phyloP scores from a whole-genome alignment of 2,329 filamentous ascomycete genomes.

The Ophiostoma himal-ulmi region DNA sequence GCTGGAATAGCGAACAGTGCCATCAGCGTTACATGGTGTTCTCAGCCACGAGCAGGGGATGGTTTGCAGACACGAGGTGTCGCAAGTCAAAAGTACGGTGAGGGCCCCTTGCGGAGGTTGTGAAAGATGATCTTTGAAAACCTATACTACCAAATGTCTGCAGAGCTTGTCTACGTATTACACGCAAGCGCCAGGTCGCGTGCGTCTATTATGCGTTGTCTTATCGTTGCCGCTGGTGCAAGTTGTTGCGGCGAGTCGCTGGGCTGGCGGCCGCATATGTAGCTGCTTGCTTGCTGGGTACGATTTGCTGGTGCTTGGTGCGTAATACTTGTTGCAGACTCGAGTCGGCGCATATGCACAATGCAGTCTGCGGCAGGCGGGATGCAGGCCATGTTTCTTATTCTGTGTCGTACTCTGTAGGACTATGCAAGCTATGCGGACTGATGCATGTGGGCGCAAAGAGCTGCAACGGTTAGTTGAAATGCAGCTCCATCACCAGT shows the following conservation, averaged over 20 bases:
- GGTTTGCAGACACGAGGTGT: conserved; percentile 1
- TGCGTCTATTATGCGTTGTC: neutral
- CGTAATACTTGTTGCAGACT: neutral
- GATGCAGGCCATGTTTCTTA: neutral
- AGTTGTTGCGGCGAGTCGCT: neutral
- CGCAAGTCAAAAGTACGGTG: conserved; percentile 6
- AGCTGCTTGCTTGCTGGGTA: neutral
- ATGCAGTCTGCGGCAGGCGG: neutral
- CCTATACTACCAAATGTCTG: neutral
- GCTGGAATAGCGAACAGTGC: neutral
- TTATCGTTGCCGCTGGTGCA: neutral
- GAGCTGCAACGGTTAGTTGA: neutral
- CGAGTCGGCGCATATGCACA: neutral
- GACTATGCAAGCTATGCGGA: neutral
- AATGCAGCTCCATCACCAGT: neutral
- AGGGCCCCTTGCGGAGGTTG: neutral
- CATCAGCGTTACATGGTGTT: neutral
- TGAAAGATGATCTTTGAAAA: neutral
- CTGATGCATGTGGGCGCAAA: neutral
- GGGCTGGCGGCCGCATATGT: neutral
- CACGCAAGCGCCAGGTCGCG: neutral
- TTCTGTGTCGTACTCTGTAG: neutral
- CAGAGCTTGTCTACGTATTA: neutral
- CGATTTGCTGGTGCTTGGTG: neutral
- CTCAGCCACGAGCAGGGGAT: neutral